Conservation (phyloP, 2,329 filamentous ascomycete genomes). For the Clarireedia homoeocarpa region DNA sequence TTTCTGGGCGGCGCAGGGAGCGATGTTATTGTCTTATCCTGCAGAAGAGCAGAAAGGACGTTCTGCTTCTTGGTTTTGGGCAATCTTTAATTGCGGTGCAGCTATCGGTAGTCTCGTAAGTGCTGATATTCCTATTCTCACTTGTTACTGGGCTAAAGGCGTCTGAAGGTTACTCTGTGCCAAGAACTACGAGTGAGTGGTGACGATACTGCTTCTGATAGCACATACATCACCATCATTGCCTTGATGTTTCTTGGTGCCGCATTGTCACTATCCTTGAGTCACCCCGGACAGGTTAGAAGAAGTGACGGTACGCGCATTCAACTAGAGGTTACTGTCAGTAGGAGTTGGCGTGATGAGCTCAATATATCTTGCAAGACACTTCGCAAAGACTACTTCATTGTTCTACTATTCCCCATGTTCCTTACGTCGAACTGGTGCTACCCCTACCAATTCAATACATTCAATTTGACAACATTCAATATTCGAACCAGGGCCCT, state of each 20-base stretch:
- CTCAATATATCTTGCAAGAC: conserved; percentile 65
- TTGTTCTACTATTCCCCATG: conserved; percentile 69
- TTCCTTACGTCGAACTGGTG: conserved; percentile 73
- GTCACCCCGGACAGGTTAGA: conserved; percentile 61
- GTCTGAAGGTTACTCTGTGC: conserved; percentile 52
- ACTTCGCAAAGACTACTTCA: conserved; percentile 59
- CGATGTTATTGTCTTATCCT: conserved; percentile 83
- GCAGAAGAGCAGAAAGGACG: conserved; percentile 70
- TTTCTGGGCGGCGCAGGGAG: conserved; percentile 73
- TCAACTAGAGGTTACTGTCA: conserved; percentile 64
- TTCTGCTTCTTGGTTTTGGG: conserved; percentile 48
- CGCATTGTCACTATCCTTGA: conserved; percentile 57
- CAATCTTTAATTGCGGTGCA: conserved; percentile 12
- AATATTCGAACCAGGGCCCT: conserved; percentile 64
- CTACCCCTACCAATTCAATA: conserved; percentile 71
- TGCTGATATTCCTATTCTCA: neutral
- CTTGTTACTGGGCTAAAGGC: neutral
- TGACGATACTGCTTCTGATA: conserved; percentile 15
- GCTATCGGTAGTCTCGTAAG: conserved; percentile 12
- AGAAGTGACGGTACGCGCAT: conserved; percentile 70
- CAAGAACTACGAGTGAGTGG: conserved; percentile 55
- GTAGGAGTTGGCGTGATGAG: conserved; percentile 75
- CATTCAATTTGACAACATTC: conserved; percentile 61
- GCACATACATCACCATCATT: conserved; percentile 12
- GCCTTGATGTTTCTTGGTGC: conserved; percentile 37